Evolutionary conservation across 768 basidiomycete genomes (phyloP).

Genomic region (Phaeolepiota aurea): DNA sequence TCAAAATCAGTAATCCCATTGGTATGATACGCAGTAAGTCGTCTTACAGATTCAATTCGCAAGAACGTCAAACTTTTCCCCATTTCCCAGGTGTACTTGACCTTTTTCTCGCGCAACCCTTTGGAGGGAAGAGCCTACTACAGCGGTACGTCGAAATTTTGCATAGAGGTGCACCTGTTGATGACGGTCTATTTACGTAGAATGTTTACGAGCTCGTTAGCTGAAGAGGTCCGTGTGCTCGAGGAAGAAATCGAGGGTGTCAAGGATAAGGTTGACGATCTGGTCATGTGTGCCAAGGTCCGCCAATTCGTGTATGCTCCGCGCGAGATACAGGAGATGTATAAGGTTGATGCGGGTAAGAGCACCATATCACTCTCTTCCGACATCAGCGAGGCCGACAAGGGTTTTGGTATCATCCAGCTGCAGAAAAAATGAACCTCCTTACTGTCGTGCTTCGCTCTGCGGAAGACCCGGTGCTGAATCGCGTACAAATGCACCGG

Average conservation of each 20-base stretch:
- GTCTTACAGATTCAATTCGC: too few species aligned
- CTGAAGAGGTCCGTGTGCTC: constrained; percentile 80
- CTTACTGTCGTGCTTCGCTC: constrained; percentile 76
- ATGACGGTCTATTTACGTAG: constrained; percentile 32
- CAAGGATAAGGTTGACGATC: constrained; percentile 83
- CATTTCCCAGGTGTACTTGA: constrained; percentile 65
- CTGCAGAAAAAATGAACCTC: constrained; percentile 62
- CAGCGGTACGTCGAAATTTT: constrained; percentile 52
- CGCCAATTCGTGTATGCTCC: constrained; percentile 81
- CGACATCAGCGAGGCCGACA: background rate
- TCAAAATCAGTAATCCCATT: constrained; percentile 93
- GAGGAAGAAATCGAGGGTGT: constrained; percentile 86
- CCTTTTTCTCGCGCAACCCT: constrained; percentile 93
- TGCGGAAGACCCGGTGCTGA: constrained; percentile 64
- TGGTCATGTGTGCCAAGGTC: constrained; percentile 82
- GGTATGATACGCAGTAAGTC: constrained; percentile 83
- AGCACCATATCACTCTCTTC: constrained; percentile 5
- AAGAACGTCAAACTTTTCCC: too few species aligned
- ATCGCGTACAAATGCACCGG: constrained; percentile 71
- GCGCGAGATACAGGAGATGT: constrained; percentile 78
- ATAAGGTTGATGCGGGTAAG: constrained; percentile 73
- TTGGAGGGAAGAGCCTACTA: constrained; percentile 85
- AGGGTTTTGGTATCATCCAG: constrained; percentile 23
- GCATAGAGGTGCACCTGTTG: background rate
- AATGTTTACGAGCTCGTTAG: constrained; percentile 91